Evolutionary conservation across 2,329 filamentous ascomycete species (phyloP).

Genomic region (Epichloe typhina): DNA sequence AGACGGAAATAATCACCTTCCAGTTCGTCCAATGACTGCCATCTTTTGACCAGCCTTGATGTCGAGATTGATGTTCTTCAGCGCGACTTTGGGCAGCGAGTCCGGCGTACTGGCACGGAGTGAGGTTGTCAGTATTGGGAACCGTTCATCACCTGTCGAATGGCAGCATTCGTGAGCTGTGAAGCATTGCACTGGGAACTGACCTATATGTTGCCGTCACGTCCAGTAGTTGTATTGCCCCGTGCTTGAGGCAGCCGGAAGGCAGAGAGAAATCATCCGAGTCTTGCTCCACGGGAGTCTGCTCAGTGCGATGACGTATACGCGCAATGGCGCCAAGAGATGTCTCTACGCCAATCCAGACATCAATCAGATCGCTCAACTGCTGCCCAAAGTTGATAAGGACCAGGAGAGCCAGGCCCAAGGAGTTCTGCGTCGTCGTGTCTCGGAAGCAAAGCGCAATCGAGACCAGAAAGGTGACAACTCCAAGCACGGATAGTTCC

Average conservation of each 20-base stretch:
- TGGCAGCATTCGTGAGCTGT: neutral
- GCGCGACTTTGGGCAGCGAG: neutral
- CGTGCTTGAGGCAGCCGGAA: neutral
- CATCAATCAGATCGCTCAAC: neutral
- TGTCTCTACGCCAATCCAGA: neutral
- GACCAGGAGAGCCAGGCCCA: neutral
- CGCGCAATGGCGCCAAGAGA: constrained; percentile 1
- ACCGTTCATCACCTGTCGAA: too few relatives aligned
- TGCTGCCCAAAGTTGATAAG: neutral
- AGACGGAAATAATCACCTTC: neutral
- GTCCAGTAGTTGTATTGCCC: neutral
- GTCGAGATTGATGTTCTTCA: neutral
- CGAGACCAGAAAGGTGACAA: constrained; percentile 31
- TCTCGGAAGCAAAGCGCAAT: constrained; percentile 16
- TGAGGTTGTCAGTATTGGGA: neutral
- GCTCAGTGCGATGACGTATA: neutral
- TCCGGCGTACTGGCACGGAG: neutral
- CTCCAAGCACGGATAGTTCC: constrained; percentile 29
- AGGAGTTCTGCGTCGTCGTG: constrained; percentile 14
- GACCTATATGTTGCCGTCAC: neutral
- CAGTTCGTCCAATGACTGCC: constrained; percentile 11
- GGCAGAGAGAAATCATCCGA: neutral
- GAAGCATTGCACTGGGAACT: neutral
- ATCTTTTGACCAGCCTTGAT: constrained; percentile 10
- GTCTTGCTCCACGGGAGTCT: neutral